Conservation (phyloP, 1,284 basidiomycete species). For the Exobasidium cylindrosporum region DNA sequence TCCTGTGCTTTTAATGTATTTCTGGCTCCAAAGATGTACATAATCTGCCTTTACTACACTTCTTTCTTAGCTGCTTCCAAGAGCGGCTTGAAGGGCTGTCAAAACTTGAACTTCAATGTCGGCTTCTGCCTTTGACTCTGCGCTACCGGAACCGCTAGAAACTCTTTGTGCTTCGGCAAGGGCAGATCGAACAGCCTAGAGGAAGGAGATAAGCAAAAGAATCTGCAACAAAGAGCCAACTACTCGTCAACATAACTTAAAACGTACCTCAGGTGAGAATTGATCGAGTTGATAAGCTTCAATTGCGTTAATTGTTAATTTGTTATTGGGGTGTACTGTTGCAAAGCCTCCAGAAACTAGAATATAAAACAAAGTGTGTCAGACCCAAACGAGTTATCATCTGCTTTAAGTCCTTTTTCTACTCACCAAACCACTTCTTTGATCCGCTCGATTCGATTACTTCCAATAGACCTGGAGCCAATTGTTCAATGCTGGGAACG, state of each 20-base stretch:
- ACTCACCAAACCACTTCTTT: conserved; percentile 52
- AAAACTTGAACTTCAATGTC: conserved; percentile 94
- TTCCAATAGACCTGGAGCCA: conserved; percentile 52
- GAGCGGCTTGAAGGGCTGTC: conserved; percentile 85
- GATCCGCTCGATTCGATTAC: conserved; percentile 49
- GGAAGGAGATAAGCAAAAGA: conserved; percentile 1
- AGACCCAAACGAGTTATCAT: not conserved
- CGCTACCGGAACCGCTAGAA: conserved; percentile 75
- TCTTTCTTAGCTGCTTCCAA: conserved; percentile 57
- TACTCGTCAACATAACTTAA: not conserved
- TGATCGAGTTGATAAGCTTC: conserved; percentile 91
- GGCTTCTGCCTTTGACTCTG: conserved; percentile 90
- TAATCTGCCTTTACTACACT: too few relatives aligned
- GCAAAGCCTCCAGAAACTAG: conserved; percentile 95
- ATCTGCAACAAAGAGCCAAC: too few relatives aligned
- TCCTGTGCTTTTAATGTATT: too few relatives aligned
- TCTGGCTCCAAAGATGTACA: too few relatives aligned
- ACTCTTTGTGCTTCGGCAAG: conserved; percentile 85
- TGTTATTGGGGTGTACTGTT: conserved; percentile 95
- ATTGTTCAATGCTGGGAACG: conserved; percentile 53
- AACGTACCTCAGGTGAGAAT: conserved; percentile 77
- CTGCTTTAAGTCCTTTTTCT: not conserved
- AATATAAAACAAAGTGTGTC: not conserved
- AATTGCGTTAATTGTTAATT: conserved; percentile 90
- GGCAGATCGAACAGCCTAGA: conserved; percentile 80